These are phyloP conservation scores for Funneliformis geosporum DNA, from an alignment of 192 early-diverging fungal genomes.

Conservation along the genomic window DNA sequence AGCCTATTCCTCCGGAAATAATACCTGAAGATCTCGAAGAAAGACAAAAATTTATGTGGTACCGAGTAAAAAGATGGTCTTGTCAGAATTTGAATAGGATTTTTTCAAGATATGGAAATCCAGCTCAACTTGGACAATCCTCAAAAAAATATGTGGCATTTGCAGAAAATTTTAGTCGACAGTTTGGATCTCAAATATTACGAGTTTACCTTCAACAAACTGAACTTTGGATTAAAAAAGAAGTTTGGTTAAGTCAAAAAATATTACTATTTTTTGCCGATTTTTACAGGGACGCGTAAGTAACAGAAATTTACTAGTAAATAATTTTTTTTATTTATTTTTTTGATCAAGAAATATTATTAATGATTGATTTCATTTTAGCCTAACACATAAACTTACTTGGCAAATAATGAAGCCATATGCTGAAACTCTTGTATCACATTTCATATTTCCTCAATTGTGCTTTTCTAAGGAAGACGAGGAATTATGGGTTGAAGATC, in stretches of 20 bases:
- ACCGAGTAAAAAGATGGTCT: slow-evolving; percentile 97
- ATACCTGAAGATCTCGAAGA: slow-evolving; percentile 67
- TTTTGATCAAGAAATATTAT: neutral
- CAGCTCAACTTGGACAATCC: slow-evolving; percentile 57
- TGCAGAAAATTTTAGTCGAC: slow-evolving; percentile 79
- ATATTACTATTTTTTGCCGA: slow-evolving; percentile 69
- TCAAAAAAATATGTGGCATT: slow-evolving; percentile 60
- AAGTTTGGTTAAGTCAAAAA: slow-evolving; percentile 73
- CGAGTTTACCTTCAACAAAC: slow-evolving; percentile 83
- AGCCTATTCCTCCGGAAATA: slow-evolving; percentile 56
- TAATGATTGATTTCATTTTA: slow-evolving; percentile 20
- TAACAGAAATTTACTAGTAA: neutral
- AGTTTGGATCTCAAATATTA: slow-evolving; percentile 91
- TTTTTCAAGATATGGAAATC: slow-evolving; percentile 74
- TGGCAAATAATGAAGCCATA: slow-evolving; percentile 93
- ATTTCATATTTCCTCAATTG: slow-evolving; percentile 91
- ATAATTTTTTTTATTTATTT: neutral
- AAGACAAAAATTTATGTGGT: slow-evolving; percentile 79
- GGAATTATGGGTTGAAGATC: slow-evolving; percentile 90
- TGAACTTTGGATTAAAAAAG: slow-evolving; percentile 70
- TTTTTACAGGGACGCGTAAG: slow-evolving; percentile 76
- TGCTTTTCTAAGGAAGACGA: slow-evolving; percentile 86
- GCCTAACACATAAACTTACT: slow-evolving; percentile 84
- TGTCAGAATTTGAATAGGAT: slow-evolving; percentile 84
- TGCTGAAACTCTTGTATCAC: slow-evolving; percentile 73